Base-by-base conservation (phyloP, 2,329 filamentous ascomycete species). In the Ascochyta koolunga region DNA sequence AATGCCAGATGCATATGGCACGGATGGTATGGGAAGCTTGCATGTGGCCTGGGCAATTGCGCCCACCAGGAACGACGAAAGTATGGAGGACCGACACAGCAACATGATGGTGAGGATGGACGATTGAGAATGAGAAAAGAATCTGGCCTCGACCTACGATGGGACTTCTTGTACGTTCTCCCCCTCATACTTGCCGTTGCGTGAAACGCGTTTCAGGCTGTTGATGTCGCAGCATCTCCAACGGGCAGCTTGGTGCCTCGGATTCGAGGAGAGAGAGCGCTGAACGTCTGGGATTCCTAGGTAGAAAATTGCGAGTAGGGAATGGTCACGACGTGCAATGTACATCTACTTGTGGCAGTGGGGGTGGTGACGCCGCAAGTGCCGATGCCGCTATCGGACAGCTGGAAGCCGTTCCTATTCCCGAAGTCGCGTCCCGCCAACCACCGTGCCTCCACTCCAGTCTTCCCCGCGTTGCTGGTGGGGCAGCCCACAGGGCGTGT, bases 141-240 rank as follows among this genome's bases (percentile, higher is more conserved):
- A 5, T 5, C 25, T 15, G 6, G 6, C 5, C 2, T 36, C 6
- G 19, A 35, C 18, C 40, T 33, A 33, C 18, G 7, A 13, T 11
- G 25, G 4, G n/a, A 22, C 32, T 18, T 50, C 19, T 54, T 54
- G 51, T 54, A 50, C 36, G 16, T 7, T 39, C 21, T 24, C 5
- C 24, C 11, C 29, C 22, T 15, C 11, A 22, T 41, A 31, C 40
- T 22, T 44, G 22, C 22, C 5, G 4, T 25, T 41, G 31, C n/a
- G 25, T 56, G 52, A 56, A 56, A 56, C 52, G 47, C 52, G 52
- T 50, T 56, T 50, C 52, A 50, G 18, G 46, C 51, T 46, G 40
- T 38, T 54, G 29, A n/a, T 50, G 52, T 56, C 52, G 46, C 52
- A 56, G 47, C 41, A 35, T 45, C 44, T 39, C 39, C 24, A 29